Evolutionary conservation across 805 yeast species (phyloP), one percentile per base, ranked within the genome.

Genomic region (Lipomyces orientalis): DNA sequence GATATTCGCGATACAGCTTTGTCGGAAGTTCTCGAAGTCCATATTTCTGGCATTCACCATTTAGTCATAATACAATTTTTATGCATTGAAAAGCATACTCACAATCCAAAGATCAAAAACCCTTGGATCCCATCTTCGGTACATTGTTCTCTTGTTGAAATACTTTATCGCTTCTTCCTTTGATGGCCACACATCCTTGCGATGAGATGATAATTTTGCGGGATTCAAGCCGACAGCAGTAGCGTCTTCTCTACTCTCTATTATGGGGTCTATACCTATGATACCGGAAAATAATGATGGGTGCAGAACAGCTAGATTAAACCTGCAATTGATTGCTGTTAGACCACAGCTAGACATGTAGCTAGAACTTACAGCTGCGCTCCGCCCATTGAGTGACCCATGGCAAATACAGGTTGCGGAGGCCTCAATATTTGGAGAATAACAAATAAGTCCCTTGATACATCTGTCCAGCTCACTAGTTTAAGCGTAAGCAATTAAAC

Each of bases 361-460:
- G 29, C 37, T 29, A 37, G 12, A 9, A 35, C 37, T 12, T 35
- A 35, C 37, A 61, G 57, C 2, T 58, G 39, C 7, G 60, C 67
- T 33, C 72, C 75, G n/a, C 75, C 74, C 12, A 72, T 60, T 2
- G 75, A 72, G 56, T 72, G 74, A 19, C 75, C 74, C 25, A 72
- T 46, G 2, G 65, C 75, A n/a, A 72, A 55, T 2, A 72, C 33
- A 4, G 75, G 74, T 1, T 58, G 65, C 31, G 66, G 70, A 7
- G 54, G 72, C 37, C 39, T 62, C 57, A 54, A 37, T 12, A 34
- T 57, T 52, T 67, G 64, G 6, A 71, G 35, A 43, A 61, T 64
- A 8, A 62, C 52, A 1, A 61, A 39, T 25, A 71, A 33, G 34
- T 72, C 74, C 1, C 51, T 55, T 1, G 69, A 61, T 8, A 54